Conservation (phyloP, 805 yeast genomes). For the Peterozyma xylosa region DNA sequence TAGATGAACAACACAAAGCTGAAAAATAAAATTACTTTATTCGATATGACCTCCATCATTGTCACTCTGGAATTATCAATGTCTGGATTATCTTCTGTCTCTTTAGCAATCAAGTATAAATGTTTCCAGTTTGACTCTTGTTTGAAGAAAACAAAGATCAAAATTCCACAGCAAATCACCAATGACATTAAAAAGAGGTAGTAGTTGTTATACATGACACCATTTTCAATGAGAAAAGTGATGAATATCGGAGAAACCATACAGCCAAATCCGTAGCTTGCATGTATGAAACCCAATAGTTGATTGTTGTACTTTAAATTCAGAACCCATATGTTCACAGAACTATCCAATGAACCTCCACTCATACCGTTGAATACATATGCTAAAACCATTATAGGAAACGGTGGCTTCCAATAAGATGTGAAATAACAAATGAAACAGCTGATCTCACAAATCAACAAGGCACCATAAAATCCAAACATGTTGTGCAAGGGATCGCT, state of each 20-base stretch:
- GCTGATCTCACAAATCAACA: slow-evolving; percentile 24
- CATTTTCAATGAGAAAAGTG: slow-evolving; percentile 29
- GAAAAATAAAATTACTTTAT: slow-evolving; percentile 30
- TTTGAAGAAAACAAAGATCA: slow-evolving; percentile 20
- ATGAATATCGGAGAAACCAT: slow-evolving; percentile 41
- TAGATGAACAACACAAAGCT: slow-evolving; percentile 36
- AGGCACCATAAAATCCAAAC: slow-evolving; percentile 42
- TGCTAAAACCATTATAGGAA: slow-evolving; percentile 27
- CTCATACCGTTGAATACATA: slow-evolving; percentile 45
- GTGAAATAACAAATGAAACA: slow-evolving; percentile 31
- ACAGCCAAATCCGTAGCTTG: slow-evolving; percentile 50
- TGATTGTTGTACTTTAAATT: slow-evolving; percentile 38
- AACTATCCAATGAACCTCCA: slow-evolving; percentile 48
- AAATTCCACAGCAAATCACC: slow-evolving; percentile 15
- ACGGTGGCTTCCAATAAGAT: slow-evolving; percentile 33
- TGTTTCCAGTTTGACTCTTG: slow-evolving; percentile 28
- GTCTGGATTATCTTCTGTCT: slow-evolving; percentile 38
- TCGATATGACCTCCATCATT: slow-evolving; percentile 19
- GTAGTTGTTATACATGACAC: slow-evolving; percentile 17
- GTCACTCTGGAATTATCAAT: slow-evolving; percentile 18
- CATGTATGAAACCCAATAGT: slow-evolving; percentile 43
- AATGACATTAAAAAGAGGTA: slow-evolving; percentile 23
- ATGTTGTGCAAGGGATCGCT: slow-evolving; percentile 32
- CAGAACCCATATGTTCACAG: slow-evolving; percentile 47
- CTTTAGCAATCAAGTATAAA: slow-evolving; percentile 20